Evolutionary conservation across 2,329 filamentous ascomycete genomes (phyloP).

Genomic region (Diaporthe aspalathi): DNA sequence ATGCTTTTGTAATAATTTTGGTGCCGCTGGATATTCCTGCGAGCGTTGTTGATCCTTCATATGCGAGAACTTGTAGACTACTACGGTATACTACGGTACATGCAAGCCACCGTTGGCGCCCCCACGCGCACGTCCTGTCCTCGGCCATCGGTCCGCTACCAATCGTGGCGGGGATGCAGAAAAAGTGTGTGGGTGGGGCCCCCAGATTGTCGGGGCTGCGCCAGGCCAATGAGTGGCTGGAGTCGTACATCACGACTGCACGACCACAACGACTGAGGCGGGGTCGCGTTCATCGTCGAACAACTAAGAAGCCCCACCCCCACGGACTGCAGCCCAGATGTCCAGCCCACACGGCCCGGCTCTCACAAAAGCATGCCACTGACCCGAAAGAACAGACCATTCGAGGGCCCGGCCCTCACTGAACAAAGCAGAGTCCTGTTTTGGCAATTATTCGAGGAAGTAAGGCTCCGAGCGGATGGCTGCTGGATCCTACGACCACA

Average conservation of each 20-base stretch:
- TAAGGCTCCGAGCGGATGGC: background rate
- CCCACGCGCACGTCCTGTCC: background rate
- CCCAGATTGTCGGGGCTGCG: constrained; percentile 24
- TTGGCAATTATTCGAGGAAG: background rate
- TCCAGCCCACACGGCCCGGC: background rate
- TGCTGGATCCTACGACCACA: too few relatives aligned
- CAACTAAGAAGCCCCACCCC: background rate
- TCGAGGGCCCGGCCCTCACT: background rate
- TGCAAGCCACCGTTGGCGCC: too few relatives aligned
- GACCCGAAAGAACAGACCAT: background rate
- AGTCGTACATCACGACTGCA: too few relatives aligned
- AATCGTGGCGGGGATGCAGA: constrained; percentile 2
- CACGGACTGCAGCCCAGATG: too few relatives aligned
- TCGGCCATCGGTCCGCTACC: constrained; percentile 17
- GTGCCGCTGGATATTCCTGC: background rate
- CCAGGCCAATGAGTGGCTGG: background rate
- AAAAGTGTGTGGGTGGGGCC: background rate
- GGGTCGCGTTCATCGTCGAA: background rate
- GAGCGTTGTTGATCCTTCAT: background rate
- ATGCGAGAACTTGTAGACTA: too few relatives aligned
- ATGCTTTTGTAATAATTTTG: background rate
- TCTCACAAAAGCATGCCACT: background rate
- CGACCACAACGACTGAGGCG: background rate
- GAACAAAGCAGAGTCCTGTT: background rate
- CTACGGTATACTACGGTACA: too few relatives aligned